phyloP scores from a whole-genome alignment of 345 rosid species.

The Linum tenue region DNA sequence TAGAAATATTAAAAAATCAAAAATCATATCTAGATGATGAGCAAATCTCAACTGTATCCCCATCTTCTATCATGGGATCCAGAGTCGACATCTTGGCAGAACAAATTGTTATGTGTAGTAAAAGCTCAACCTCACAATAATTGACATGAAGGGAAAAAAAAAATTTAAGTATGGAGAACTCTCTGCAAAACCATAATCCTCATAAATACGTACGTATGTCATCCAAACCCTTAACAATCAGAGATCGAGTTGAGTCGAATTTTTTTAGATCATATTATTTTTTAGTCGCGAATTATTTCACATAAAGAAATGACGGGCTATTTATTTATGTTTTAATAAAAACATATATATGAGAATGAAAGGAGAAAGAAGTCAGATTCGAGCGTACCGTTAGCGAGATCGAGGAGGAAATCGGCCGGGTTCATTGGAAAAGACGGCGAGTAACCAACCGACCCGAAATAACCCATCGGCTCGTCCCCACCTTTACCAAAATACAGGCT shows the following conservation, averaged over 20 bases:
- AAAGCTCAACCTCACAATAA: neutral
- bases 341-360: neutral
- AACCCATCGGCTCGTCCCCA: constrained; percentile 44
- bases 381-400: constrained; percentile 89
- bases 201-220: too few species aligned
- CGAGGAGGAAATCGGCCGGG: constrained; percentile 96
- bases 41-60: neutral
- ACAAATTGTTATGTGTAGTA: neutral
- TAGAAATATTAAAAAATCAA: too few species aligned
- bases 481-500: constrained; percentile 70
- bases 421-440: constrained; percentile 90
- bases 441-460: constrained; percentile 70
- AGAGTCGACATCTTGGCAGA: neutral
- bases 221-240: too few species aligned
- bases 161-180: neutral
- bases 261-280: too few species aligned
- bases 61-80: neutral
- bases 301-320: too few species aligned
- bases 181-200: neutral
- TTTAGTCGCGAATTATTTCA: too few species aligned
- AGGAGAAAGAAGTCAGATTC: neutral
- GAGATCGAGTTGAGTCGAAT: too few species aligned
- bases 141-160: neutral
- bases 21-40: neutral
- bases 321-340: too few species aligned